phyloP scores from a whole-genome alignment of 768 basidiomycete genomes.

The Botryobasidium botryosum region DNA sequence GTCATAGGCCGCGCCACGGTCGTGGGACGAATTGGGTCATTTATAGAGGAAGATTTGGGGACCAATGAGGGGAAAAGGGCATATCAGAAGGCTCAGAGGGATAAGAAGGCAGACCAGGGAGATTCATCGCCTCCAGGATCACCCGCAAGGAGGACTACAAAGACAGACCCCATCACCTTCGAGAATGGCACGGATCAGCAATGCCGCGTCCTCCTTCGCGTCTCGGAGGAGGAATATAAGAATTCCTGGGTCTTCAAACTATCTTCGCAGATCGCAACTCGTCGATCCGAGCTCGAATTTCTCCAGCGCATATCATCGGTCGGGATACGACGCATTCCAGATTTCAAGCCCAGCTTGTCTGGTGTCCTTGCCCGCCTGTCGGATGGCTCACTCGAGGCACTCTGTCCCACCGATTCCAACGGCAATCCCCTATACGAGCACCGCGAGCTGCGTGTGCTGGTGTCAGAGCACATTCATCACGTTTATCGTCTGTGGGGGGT shows the following conservation, averaged over 20 bases:
- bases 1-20: conserved; percentile 1
- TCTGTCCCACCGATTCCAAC: too few relatives aligned
- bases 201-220: not conserved
- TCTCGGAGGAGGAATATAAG: not conserved
- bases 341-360: too few relatives aligned
- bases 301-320: not conserved
- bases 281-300: not conserved
- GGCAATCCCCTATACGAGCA: too few relatives aligned
- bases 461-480: not conserved
- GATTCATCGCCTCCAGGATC: too few relatives aligned
- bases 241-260: not conserved
- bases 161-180: too few relatives aligned
- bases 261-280: not conserved
- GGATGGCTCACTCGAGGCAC: not conserved
- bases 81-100: too few relatives aligned
- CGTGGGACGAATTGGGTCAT: too few relatives aligned
- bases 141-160: too few relatives aligned
- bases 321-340: not conserved
- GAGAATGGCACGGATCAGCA: not conserved
- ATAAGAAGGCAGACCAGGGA: too few relatives aligned
- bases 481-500: not conserved
- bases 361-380: not conserved
- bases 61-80: too few relatives aligned
- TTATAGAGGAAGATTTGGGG: too few relatives aligned
- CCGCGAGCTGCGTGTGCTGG: conserved; percentile 1